Base-by-base conservation (phyloP, 208 protist genomes). In the Crithidia acanthocephali region DNA sequence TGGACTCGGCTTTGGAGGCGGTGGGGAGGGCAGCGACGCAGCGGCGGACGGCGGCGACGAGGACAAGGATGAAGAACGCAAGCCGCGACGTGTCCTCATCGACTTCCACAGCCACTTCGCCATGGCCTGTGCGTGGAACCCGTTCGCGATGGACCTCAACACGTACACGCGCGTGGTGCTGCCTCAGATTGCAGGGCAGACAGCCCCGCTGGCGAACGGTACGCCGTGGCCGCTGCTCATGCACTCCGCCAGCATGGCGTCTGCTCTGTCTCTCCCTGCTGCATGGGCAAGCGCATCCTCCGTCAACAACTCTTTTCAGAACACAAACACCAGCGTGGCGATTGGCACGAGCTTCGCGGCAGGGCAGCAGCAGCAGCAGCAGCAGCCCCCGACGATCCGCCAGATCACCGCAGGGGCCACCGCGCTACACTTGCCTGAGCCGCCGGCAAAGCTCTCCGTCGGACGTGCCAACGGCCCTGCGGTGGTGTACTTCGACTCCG, bases 401-500 rank as follows among this genome's bases (percentile, higher is more conserved):
- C 65, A 68, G 10, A 53, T 78, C 10, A 42, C 65, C 16, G 62
- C 57, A 0, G 63, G 72, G 10, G 72, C 72, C 27, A 40, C 58
- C 11, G 58, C 55, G 1, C 59, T 78, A 13, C 64, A 78, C 47
- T 45, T 78, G 16, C 11, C 72, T 22, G 66, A 72, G 4, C 28
- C 65, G 15, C 72, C 64, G 22, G n/a, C 65, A 15, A 72, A 44
- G 28, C 18, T 78, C 0, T 22, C 48, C 6, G 73, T 94, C 6
- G 83, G 83, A 18, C 68, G 75, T 55, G 68, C 80, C 18, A 80
- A 80, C 48, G 78, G 79, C 18, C 3, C 60, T 0, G 86, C 81
- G 20, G 50, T 80, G 40, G 83, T 93, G 8, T 74, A 91, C 42
- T 94, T 85, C 64, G 69, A 83, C 11, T 90, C 84, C 5, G 90